Evolutionary conservation across 176 grass and related monocot genomes (phyloP), one percentile per base, ranked within the genome.

Genomic region (Cenchrus fungigraminus): DNA sequence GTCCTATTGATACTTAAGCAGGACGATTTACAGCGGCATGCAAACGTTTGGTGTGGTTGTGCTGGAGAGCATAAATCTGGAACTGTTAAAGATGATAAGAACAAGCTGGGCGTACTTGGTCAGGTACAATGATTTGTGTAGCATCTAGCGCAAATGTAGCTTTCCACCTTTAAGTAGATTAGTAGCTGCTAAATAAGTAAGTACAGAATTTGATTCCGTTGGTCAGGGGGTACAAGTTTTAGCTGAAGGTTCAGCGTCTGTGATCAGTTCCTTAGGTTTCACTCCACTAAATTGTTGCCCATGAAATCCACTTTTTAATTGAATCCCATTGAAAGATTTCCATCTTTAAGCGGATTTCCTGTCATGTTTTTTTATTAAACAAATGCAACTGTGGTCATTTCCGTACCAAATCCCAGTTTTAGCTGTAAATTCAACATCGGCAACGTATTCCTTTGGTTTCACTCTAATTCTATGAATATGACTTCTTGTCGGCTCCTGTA

Each of bases 391-490:
- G 14, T 13, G 71, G 22, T 12, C 45, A n/a, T 73, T 73, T 73
- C 5, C 28, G 31, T 28, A 82, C 80, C 20, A 71, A 19, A n/a
- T 56, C 73, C 34, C 31, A 17, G 47, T 14, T 56, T 89, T 85
- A 77, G 52, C 77, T 84, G 60, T 66, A 57, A 79, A 25, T 34
- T 84, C 68, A 79, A 73, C 67, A 79, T 73, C 67, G 74, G 12
- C 6, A 15, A 42, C 1, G 13, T 51, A 73, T 66, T 84, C 25
- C 16, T 73, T 84, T 51, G 17, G 15, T 6, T 73, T 12, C 29
- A 78, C 56, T 55, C 46, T 2, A 12, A 22, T 0, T 25, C 16
- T 45, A 22, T 45, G 66, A 71, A 77, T 64, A 62, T 64, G 10
- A 3, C 6, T 32, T 79, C 31, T 28, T 53, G 53, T 28, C 6